Conservation (phyloP, 352 stramenopile species). For the Pilasporangium apinafurcum region DNA sequence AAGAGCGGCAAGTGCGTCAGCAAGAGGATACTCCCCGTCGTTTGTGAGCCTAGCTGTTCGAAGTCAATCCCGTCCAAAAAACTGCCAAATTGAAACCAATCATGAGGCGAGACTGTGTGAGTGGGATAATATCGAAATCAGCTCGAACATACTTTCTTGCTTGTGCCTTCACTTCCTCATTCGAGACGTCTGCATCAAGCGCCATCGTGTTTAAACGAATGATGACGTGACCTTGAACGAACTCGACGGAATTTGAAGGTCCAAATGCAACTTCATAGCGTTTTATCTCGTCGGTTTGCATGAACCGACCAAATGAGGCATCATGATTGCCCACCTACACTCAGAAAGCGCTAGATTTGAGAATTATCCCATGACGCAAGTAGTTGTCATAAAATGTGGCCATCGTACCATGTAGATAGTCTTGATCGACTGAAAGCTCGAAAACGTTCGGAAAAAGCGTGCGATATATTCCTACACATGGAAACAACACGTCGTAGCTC, state of each 20-base stretch:
- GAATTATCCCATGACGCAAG: too few species aligned
- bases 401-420: constrained; percentile 47
- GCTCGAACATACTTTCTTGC: constrained; percentile 30
- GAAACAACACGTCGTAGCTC: background rate
- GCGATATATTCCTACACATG: constrained; percentile 31
- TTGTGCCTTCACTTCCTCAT: constrained; percentile 38
- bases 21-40: constrained; percentile 29
- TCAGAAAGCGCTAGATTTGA: background rate
- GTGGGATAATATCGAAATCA: too few species aligned
- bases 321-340: constrained; percentile 71
- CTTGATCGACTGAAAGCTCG: constrained; percentile 24
- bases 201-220: constrained; percentile 78
- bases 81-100: constrained; percentile 7
- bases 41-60: constrained; percentile 9
- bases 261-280: constrained; percentile 63
- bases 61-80: constrained; percentile 42
- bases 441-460: constrained; percentile 39
- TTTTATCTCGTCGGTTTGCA: constrained; percentile 27
- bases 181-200: constrained; percentile 48
- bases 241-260: constrained; percentile 37
- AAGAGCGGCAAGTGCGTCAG: constrained; percentile 62
- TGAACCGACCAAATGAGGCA: constrained; percentile 49
- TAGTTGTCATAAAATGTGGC: too few species aligned
- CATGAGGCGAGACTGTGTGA: background rate
- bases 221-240: constrained; percentile 45